Evolutionary conservation across 495 filamentous ascomycete species (phyloP).

Genomic region (Apiosordaria backusii): DNA sequence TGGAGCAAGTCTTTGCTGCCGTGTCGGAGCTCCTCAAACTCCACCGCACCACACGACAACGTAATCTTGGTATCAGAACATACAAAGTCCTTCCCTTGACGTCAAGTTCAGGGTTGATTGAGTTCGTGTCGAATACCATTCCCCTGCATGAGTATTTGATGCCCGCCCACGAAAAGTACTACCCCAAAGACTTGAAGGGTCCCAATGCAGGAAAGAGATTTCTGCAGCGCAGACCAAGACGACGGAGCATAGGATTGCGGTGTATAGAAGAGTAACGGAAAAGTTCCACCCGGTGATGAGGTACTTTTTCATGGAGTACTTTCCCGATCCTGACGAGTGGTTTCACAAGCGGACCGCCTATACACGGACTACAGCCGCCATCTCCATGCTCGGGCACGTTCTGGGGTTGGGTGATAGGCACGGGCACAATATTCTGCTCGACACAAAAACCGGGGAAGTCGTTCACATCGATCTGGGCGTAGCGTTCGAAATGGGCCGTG

Average conservation of each 20-base stretch:
- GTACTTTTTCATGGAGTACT: constrained; percentile 95
- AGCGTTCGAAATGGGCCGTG: constrained; percentile 91
- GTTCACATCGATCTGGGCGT: constrained; percentile 97
- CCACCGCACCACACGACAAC: constrained; percentile 79
- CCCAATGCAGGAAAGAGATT: constrained; percentile 73
- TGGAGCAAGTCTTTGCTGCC: constrained; percentile 99
- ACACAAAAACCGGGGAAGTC: constrained; percentile 85
- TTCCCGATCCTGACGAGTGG: constrained; percentile 93
- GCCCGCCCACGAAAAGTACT: constrained; percentile 83
- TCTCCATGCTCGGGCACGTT: constrained; percentile 91
- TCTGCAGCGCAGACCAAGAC: constrained; percentile 62
- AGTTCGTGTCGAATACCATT: constrained; percentile 91
- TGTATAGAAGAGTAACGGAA: constrained; percentile 69
- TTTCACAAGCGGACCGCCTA: constrained; percentile 83
- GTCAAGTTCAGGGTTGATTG: constrained; percentile 82
- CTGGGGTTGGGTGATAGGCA: constrained; percentile 95
- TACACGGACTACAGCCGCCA: constrained; percentile 85
- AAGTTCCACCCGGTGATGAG: constrained; percentile 90
- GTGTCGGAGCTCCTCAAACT: constrained; percentile 84
- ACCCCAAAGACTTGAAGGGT: constrained; percentile 77
- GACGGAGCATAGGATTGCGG: constrained; percentile 64
- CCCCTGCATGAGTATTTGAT: constrained; percentile 86
- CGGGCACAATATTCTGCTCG: constrained; percentile 93
- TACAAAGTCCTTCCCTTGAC: constrained; percentile 95
- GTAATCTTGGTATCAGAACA: constrained; percentile 82